Base-by-base conservation (phyloP, 1,284 basidiomycete genomes). In the Cutaneotrichosporon sp. region DNA sequence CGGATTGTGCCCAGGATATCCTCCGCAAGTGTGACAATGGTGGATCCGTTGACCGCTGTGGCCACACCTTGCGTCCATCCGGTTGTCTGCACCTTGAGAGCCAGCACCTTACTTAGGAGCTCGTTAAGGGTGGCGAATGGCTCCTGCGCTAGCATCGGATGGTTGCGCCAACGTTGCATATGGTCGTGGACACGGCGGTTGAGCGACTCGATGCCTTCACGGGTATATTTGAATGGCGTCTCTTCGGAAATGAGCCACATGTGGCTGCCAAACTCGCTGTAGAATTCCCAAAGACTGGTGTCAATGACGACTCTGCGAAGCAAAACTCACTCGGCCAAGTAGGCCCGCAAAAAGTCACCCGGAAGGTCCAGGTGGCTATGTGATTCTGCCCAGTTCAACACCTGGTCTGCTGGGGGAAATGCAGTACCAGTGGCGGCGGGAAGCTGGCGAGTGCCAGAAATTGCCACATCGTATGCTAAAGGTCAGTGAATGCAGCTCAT, bases 241-340 rank as follows among this genome's bases (percentile, higher is more conserved):
- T 44, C 14, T 18, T 49, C 47, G 4, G 41, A 35, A 2, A 40
- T 8, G 7, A 42, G 9, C 20, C 21, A 26, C 3, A 23, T 38
- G 18, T 49, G 23, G 4, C 40, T 45, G 1, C 40, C 34, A 10
- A 58, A 48, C 14, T 45, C 20, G 14, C 33, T n/a, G 23, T 49
- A 41, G 17, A 50, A 44, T 12, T 59, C 57, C 57, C 53, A 55
- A 2, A 59, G 22, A 2, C 57, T 59, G 44, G n/a, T 8, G 21
- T 38, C 21, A 46, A 21, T 23, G n/a, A n/a, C 2, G 17, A 2
- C 4, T 13, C 0, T 12, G 4, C 7, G 5, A 17, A 26, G 18
- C 4, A 10, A 14, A 9, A 51, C 55, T 20, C 15, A 58, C 56
- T 47, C 42, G 7, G 52, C 35, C 5, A 52, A 30, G 35, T 52